Evolutionary conservation across 2,329 filamentous ascomycete genomes (phyloP).

Genomic region (Neurospora crassa): DNA sequence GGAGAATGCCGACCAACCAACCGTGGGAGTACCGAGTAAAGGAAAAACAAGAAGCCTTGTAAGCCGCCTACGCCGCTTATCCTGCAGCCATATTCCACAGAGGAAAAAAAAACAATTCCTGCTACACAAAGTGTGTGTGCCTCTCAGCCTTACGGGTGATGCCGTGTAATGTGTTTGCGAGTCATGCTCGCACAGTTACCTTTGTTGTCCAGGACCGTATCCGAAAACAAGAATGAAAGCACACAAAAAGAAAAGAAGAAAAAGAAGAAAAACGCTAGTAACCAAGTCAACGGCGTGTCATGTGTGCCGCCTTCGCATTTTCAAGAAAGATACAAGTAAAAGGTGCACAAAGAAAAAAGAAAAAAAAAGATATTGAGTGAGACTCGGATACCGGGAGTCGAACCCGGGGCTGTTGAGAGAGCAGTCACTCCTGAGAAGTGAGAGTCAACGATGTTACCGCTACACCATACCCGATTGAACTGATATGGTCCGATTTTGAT

Average conservation of each 20-base stretch:
- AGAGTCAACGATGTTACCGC: not conserved
- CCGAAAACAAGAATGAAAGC: not conserved
- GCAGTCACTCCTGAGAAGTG: too few species aligned
- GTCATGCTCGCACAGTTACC: not conserved
- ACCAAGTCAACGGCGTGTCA: not conserved
- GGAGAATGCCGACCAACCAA: not conserved
- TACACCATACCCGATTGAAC: not conserved
- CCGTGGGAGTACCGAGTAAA: not conserved
- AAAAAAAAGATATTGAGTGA: not conserved
- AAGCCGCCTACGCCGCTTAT: not conserved
- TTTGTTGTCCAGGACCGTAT: not conserved
- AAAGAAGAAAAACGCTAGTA: not conserved
- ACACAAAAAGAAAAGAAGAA: not conserved
- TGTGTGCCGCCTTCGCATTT: not conserved
- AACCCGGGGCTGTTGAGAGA: not conserved
- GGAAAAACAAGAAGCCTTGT: not conserved
- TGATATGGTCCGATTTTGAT: not conserved
- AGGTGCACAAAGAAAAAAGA: not conserved
- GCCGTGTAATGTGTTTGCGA: not conserved
- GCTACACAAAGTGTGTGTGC: not conserved
- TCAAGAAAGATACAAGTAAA: not conserved
- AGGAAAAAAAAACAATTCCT: not conserved
- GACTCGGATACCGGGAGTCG: not conserved
- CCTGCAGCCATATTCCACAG: not conserved
- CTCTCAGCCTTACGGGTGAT: not conserved